Evolutionary conservation across 2,329 filamentous ascomycete genomes (phyloP).

Genomic region (Ceratocystiopsis brevicomis): DNA sequence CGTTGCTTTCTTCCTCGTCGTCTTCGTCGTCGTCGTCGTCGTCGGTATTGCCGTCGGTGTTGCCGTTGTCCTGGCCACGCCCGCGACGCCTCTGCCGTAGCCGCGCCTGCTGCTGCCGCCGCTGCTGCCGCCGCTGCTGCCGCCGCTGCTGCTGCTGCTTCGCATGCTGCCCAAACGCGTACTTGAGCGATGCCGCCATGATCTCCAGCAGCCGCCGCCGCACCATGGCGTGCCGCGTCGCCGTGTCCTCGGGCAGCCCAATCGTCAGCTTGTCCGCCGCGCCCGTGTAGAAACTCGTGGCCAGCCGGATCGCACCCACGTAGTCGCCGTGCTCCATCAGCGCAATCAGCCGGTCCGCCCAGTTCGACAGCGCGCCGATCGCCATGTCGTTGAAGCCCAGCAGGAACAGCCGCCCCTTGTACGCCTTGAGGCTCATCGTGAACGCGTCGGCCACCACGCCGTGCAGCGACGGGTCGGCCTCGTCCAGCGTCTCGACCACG

Average conservation of each 20-base stretch:
- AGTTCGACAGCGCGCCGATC: constrained; percentile 84
- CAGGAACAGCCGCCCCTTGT: constrained; percentile 84
- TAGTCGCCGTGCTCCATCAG: constrained; percentile 97
- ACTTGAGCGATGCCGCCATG: constrained; percentile 78
- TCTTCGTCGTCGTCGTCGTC: constrained; percentile 26
- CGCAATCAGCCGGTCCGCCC: constrained; percentile 83
- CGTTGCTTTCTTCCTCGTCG: constrained; percentile 25
- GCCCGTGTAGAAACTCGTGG: constrained; percentile 80
- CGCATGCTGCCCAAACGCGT: constrained; percentile 55
- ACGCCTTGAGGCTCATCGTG: constrained; percentile 91
- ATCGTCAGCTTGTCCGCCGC: constrained; percentile 88
- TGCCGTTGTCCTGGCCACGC: constrained; percentile 9
- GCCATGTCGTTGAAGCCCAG: constrained; percentile 87
- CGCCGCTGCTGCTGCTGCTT: constrained; percentile 8
- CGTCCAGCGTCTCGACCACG: constrained; percentile 74
- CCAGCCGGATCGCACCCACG: constrained; percentile 73
- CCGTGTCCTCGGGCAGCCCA: constrained; percentile 70
- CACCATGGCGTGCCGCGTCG: constrained; percentile 60
- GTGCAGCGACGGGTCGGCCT: constrained; percentile 76
- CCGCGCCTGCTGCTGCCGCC: too few species aligned
- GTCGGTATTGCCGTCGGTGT: too few species aligned
- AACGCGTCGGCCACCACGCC: constrained; percentile 94
- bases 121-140: constrained; percentile 23
- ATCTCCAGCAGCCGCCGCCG: constrained; percentile 81
- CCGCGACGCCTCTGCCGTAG: constrained; percentile 22